Evolutionary conservation across 441 rosid species (phyloP).

Genomic region (Adansonia gregorii): DNA sequence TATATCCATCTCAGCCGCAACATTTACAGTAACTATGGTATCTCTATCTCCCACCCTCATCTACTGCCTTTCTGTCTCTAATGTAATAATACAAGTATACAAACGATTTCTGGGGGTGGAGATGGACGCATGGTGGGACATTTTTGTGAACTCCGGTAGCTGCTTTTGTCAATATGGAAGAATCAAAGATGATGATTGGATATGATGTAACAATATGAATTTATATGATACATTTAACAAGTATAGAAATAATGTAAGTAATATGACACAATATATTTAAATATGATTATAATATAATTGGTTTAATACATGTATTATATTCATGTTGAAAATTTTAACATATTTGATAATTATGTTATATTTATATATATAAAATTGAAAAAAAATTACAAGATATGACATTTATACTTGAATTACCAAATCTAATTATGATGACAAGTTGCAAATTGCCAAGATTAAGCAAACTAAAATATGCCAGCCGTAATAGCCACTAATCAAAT

Average conservation of each 20-base stretch:
- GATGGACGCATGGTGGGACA: constrained; percentile 7
- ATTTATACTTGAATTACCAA: too few species aligned
- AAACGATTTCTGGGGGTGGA: background rate
- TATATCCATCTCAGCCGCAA: background rate
- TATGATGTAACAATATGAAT: too few species aligned
- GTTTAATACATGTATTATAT: too few species aligned
- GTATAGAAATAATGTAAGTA: too few species aligned
- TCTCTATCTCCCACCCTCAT: background rate
- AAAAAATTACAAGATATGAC: too few species aligned
- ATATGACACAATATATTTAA: too few species aligned
- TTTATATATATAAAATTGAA: too few species aligned
- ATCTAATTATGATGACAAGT: background rate
- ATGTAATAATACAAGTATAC: background rate
- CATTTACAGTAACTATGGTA: background rate
- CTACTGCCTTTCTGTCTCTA: background rate
- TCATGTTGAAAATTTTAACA: too few species aligned
- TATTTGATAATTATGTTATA: too few species aligned
- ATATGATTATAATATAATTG: too few species aligned
- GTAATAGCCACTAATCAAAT: background rate
- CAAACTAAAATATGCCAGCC: too few species aligned
- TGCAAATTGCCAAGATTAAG: background rate
- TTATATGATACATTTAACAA: too few species aligned
- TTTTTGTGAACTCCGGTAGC: background rate
- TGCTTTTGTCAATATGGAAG: background rate
- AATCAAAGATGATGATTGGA: constrained; percentile 1